Conservation (phyloP, 164 flowering plant species). For the Annona squamosa region DNA sequence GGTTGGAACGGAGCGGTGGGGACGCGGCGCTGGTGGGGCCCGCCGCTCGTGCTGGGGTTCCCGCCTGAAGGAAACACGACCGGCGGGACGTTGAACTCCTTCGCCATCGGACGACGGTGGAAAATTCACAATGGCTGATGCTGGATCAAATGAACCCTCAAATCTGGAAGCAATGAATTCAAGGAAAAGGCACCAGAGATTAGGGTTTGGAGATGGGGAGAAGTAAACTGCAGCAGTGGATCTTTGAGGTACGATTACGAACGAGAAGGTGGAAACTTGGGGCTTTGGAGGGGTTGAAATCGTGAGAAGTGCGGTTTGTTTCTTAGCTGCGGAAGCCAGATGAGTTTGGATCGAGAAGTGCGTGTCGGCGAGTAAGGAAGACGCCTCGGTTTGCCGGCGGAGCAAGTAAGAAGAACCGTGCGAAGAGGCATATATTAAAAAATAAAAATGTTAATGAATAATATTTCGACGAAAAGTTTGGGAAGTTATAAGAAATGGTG, state of each 20-base stretch:
- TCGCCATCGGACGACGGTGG: slow-evolving; percentile 16
- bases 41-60: slow-evolving; percentile 23
- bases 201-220: neutral
- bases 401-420: too few species aligned
- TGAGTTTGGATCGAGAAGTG: too few species aligned
- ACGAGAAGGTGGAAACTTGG: neutral
- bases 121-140: neutral
- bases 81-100: slow-evolving; percentile 66
- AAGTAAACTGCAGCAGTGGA: too few species aligned
- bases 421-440: too few species aligned
- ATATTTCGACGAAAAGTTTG: too few species aligned
- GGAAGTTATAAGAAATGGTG: too few species aligned
- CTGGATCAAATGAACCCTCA: neutral
- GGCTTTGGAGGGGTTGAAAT: neutral
- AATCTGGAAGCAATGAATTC: neutral
- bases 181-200: neutral
- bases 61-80: slow-evolving; percentile 70
- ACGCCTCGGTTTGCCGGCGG: too few species aligned
- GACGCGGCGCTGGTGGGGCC: slow-evolving; percentile 44
- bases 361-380: too few species aligned
- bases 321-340: too few species aligned
- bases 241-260: neutral
- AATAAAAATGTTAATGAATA: too few species aligned
- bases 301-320: too few species aligned
- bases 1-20: slow-evolving; percentile 72